Evolutionary conservation across 2,329 filamentous ascomycete genomes (phyloP), one percentile per base, ranked within the genome.

Genomic region (Talaromyces sp.): DNA sequence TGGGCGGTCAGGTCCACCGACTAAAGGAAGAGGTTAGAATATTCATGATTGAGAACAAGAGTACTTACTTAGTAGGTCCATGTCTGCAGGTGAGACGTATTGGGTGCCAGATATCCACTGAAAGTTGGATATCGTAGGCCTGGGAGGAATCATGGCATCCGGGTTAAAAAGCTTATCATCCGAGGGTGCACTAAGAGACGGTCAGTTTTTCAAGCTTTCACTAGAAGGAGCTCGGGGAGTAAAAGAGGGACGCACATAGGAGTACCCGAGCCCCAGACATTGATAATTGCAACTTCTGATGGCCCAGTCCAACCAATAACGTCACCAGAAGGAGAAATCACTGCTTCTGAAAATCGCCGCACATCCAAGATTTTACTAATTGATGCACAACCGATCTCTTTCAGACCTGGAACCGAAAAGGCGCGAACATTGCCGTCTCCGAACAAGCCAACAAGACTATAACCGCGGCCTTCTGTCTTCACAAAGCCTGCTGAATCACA

Each of bases 51-150:
- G 22, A 19, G 19, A 22, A 17, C 10, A 35, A 8, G 22, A 58
- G 35, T 5, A 57, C 75, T 65, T 71, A 80, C 79, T 94, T 1
- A 99, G 78, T 2, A 96, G 75, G 68, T 97, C 94, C 67, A 99
- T 85, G 67, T 99, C 94, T 1, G 86, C 81, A 0, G 90, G 88
- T 1, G 90, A 91, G 46, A 99, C 83, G 66, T 95, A 89, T 73
- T 97, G 93, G 1, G 93, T 97, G 3, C 94, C 94, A 0, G 91
- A 89, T 54, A 99, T 91, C 94, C 94, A 99, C 74, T 97, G 91
- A 37, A 99, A 75, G 67, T 95, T 96, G 19, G 89, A 95, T 60
- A 99, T 99, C 0, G 91, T 96, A 1, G 94, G 94, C 2, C 94
- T 85, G 11, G 90, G 81, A 1, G 92, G 93, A 21, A 89, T 81